These are phyloP conservation scores for Hymenoscyphus linearis DNA, from an alignment of 2,329 filamentous ascomycete species.

Conservation along the genomic window DNA sequence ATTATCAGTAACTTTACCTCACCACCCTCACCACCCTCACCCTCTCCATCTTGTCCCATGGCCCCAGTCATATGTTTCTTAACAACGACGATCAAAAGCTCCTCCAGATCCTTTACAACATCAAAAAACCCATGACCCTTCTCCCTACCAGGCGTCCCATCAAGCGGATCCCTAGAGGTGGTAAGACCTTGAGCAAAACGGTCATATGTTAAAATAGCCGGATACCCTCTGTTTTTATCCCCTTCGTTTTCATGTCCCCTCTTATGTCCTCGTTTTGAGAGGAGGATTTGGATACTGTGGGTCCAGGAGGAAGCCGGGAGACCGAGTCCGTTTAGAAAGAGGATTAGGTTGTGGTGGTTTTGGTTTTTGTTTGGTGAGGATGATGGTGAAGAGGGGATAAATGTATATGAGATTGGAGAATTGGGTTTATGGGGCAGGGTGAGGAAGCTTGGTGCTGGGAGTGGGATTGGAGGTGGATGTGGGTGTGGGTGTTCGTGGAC, in stretches of 20 bases:
- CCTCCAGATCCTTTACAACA: conserved; percentile 28
- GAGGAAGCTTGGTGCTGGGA: conserved; percentile 6
- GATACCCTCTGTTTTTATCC: conserved; percentile 16
- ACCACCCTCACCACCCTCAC: too few species aligned
- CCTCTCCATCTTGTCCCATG: too few species aligned
- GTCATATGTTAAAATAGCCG: conserved; percentile 33
- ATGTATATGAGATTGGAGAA: conserved; percentile 30
- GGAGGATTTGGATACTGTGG: conserved; percentile 19
- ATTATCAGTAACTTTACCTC: conserved; percentile 22
- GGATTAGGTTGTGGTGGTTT: conserved; percentile 17
- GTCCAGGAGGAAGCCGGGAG: conserved; percentile 29
- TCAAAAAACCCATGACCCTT: conserved; percentile 29
- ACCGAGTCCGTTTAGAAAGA: conserved; percentile 32
- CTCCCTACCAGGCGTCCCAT: conserved; percentile 21
- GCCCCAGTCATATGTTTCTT: conserved; percentile 9
- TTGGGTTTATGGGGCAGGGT: conserved; percentile 30
- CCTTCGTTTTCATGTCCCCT: too few species aligned
- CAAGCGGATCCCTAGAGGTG: conserved; percentile 22
- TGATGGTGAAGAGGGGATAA: conserved; percentile 21
- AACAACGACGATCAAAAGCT: conserved; percentile 24
- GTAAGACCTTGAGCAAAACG: conserved; percentile 28
- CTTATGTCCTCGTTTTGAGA: neutral
- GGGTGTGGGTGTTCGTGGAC: neutral
- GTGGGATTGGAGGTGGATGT: neutral
- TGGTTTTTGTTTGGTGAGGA: neutral